Evolutionary conservation across 768 basidiomycete species (phyloP), one percentile per base, ranked within the genome.

Genomic region (Agaricus blazei): DNA sequence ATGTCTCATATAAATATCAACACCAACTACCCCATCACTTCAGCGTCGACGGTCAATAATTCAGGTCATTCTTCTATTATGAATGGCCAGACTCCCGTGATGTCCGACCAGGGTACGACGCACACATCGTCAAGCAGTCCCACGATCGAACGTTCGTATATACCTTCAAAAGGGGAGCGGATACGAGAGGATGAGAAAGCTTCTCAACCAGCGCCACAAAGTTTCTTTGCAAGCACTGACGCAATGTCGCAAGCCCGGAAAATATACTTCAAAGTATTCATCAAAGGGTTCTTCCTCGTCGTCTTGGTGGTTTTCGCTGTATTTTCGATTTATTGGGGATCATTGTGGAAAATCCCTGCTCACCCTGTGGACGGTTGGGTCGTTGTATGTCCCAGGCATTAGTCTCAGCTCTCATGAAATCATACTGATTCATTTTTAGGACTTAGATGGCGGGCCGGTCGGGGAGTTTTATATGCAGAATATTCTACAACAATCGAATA

Each of bases 321-420:
- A 27, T 66, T 83, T 58, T 65, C 79, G 1, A 80, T 84, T 44
- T 83, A 80, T 56, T 84, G 82, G 83, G 83, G 80, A 9, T 76
- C 79, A 11, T 63, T 81, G 1, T 78, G 75, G 64, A 69, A 71
- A 46, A 64, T 72, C 9, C 70, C 63, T 48, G 73, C 56, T 4
- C 71, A 73, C 53, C 73, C 75, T 29, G 60, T 83, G 26, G 62
- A 72, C 26, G 80, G 79, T 1, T 81, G 73, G 70, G 70, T 84
- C 8, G 76, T 84, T 36, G 80, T 82, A 58, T 34, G 69, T 62
- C 23, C 34, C 29, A 48, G 67, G 63, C 12, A 34, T 28, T 48
- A 26, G 40, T 36, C 36, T 48, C 15, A n/a, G 29, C 3, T 12
- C 29, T 28, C 28, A 24, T 27, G 15, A 19, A 47, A n/a, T 26